Conservation (phyloP, 116 monocot genomes). For the Posidonia oceanica region DNA sequence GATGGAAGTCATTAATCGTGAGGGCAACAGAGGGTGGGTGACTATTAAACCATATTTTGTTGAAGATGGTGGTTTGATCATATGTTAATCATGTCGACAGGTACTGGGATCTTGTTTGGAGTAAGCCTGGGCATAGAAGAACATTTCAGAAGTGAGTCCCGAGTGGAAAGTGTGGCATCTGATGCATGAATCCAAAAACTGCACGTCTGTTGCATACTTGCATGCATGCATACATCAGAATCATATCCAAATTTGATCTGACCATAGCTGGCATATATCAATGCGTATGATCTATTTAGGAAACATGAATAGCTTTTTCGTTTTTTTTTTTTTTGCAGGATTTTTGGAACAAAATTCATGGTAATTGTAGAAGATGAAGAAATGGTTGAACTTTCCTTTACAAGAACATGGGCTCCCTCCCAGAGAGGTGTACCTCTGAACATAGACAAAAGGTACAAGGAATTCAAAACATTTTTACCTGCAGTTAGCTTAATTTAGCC, state of each 20-base stretch:
- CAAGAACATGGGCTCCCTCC: slow-evolving; percentile 55
- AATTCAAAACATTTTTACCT: neutral
- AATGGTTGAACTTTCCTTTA: slow-evolving; percentile 79
- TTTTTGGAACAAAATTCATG: slow-evolving; percentile 53
- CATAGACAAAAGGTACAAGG: slow-evolving; percentile 57
- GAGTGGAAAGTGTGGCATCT: too few species aligned
- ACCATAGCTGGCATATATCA: neutral
- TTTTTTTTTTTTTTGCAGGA: slow-evolving; percentile 26
- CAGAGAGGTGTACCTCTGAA: slow-evolving; percentile 47
- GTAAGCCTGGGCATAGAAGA: slow-evolving; percentile 3
- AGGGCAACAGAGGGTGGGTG: slow-evolving; percentile 57
- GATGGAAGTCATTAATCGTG: slow-evolving; percentile 51
- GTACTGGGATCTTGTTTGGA: slow-evolving; percentile 21
- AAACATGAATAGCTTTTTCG: neutral
- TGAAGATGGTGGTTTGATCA: neutral
- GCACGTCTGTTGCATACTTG: too few species aligned
- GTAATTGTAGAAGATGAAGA: slow-evolving; percentile 53
- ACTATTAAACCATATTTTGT: neutral
- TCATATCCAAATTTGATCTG: too few species aligned
- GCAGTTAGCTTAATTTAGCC: too few species aligned
- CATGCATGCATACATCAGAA: too few species aligned
- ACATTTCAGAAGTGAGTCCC: slow-evolving; percentile 8
- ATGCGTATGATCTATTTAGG: neutral
- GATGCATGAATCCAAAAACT: too few species aligned
- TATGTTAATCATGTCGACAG: slow-evolving; percentile 1